Percentiles rank a stretch among this genome's conserved stretches.
Conservation (phyloP, 345 rosid genomes). For the Eucalyptus paniculata region DNA sequence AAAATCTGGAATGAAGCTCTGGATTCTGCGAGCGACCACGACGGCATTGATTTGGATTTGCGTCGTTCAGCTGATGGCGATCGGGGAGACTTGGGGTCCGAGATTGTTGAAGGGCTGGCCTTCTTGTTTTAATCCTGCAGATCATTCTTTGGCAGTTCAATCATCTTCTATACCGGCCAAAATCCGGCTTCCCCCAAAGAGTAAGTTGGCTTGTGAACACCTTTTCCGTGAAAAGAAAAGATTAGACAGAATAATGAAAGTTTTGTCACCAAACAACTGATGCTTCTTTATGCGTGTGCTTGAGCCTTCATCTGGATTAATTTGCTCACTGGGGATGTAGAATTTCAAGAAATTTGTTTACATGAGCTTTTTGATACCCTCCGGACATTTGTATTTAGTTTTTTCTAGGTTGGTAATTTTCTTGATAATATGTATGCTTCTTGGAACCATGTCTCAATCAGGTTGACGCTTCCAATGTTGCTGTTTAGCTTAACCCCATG, state of each 20-base stretch:
- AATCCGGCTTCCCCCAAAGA: constrained; percentile 64
- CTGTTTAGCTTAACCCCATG: neutral
- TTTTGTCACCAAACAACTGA: neutral
- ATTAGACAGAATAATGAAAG: neutral
- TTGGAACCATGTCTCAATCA: neutral
- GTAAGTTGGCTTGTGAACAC: constrained; percentile 19
- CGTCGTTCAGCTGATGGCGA: constrained; percentile 59
- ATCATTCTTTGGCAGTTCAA: constrained; percentile 9
- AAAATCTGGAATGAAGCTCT: constrained; percentile 55
- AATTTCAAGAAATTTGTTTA: neutral
- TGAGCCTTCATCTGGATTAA: neutral
- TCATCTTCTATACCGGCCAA: constrained; percentile 36
- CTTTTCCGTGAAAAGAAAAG: neutral
- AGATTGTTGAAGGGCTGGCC: constrained; percentile 76
- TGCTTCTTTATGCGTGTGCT: neutral
- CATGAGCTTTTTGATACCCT: neutral
- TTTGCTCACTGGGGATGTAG: neutral
- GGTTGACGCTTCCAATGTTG: neutral
- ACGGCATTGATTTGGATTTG: constrained; percentile 63
- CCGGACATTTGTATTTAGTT: neutral
- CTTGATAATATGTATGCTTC: neutral
- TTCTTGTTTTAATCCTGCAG: constrained; percentile 58
- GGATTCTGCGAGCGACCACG: constrained; percentile 68
- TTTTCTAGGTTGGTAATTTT: neutral
- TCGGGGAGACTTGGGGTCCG: constrained; percentile 87